A percentile compares a stretch with the other conserved stretches of the same genome.
phyloP scores from a whole-genome alignment of 2,329 filamentous ascomycete genomes.

The Beauveria sp. region DNA sequence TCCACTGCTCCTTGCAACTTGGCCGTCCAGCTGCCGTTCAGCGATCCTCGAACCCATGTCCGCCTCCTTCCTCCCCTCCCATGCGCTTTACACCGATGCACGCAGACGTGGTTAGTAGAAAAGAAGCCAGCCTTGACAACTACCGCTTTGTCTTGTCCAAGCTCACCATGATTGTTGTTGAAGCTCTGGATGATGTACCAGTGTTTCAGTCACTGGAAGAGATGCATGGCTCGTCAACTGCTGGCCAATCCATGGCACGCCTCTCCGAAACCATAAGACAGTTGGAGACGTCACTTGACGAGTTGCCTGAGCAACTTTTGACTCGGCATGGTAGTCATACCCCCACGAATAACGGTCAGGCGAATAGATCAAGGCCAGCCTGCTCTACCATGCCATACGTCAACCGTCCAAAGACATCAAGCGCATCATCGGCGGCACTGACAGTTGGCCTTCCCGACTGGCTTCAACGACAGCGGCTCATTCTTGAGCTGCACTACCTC shows the following conservation, averaged over 20 bases:
- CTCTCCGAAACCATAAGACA: neutral
- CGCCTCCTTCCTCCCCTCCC: neutral
- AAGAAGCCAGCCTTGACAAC: neutral
- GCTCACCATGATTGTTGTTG: neutral
- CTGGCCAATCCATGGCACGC: neutral
- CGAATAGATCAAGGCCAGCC: neutral
- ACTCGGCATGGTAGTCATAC: neutral
- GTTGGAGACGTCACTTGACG: neutral
- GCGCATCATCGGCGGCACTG: neutral
- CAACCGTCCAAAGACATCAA: neutral
- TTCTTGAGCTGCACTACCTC: neutral
- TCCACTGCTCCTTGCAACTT: neutral
- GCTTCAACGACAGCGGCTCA: neutral
- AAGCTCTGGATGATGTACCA: neutral
- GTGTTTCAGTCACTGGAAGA: neutral
- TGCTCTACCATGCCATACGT: neutral
- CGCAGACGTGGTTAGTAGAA: neutral
- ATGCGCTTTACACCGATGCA: neutral
- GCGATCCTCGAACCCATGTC: neutral
- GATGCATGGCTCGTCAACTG: neutral
- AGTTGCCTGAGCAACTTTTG: neutral
- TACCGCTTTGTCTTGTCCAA: neutral
- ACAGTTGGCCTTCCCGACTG: neutral
- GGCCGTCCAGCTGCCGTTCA: neutral
- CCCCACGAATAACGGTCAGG: neutral